These are phyloP conservation scores for Leptographium flavum DNA, from an alignment of 2,329 filamentous ascomycete species.

Conservation along the genomic window DNA sequence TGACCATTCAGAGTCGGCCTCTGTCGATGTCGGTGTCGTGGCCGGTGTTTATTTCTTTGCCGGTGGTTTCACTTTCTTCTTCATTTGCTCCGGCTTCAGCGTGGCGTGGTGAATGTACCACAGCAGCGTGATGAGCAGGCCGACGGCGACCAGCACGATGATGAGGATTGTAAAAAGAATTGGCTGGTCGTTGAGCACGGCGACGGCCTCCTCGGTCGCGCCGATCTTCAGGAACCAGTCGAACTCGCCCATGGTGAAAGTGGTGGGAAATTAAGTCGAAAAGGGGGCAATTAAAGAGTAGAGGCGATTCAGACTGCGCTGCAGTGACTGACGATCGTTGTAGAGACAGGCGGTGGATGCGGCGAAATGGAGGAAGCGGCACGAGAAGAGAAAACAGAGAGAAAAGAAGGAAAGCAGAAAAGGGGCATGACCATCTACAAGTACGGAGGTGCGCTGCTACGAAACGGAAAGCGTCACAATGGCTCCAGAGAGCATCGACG, in stretches of 20 bases:
- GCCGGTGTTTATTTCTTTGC: conserved; percentile 7
- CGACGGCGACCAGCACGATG: conserved; percentile 35
- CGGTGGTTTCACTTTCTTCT: conserved; percentile 29
- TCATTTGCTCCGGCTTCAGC: conserved; percentile 45
- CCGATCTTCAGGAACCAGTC: conserved; percentile 42
- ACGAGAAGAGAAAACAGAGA: neutral
- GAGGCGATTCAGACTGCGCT: neutral
- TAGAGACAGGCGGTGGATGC: neutral
- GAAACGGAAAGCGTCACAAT: conserved; percentile 18
- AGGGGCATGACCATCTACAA: conserved; percentile 1
- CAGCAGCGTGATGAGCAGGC: conserved; percentile 30
- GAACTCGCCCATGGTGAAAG: conserved; percentile 30
- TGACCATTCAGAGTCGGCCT: too few species aligned
- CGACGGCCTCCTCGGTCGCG: conserved; percentile 42
- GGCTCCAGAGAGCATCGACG: neutral
- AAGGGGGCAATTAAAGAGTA: too few species aligned
- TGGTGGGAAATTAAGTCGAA: neutral
- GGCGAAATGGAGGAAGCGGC: neutral
- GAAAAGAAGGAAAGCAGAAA: neutral
- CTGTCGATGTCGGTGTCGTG: too few species aligned
- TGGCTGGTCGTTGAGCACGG: conserved; percentile 46
- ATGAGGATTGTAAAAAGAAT: conserved; percentile 42
- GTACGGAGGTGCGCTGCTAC: too few species aligned
- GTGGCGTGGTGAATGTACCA: conserved; percentile 48
- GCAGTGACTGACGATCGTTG: neutral